Percentiles rank a stretch among this genome's conserved stretches.
Conservation (phyloP, 2,329 filamentous ascomycete genomes). For the Hypomyces perniciosus region DNA sequence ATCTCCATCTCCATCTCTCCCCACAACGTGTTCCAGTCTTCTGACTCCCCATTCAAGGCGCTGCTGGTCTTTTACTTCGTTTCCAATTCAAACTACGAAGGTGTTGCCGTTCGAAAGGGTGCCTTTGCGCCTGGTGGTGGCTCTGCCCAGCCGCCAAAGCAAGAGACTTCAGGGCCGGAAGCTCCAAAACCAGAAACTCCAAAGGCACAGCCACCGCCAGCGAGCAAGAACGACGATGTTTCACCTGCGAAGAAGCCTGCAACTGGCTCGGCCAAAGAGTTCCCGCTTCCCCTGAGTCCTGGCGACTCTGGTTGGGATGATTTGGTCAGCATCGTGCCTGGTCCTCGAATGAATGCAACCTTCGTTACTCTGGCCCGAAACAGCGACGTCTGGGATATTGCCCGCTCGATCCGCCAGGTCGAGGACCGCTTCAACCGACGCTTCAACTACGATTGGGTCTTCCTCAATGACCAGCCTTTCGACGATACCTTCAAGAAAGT, state of each 20-base stretch:
- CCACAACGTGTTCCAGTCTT: not conserved
- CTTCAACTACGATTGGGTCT: slow-evolving; percentile 99
- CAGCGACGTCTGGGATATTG: slow-evolving; percentile 91
- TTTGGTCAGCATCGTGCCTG: slow-evolving; percentile 48
- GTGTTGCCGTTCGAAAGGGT: slow-evolving; percentile 21
- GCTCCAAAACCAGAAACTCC: not conserved
- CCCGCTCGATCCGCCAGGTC: slow-evolving; percentile 88
- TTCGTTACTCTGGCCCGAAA: slow-evolving; percentile 96
- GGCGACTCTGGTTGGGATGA: slow-evolving; percentile 48
- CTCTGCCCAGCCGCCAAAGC: not conserved
- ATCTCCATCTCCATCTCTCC: not conserved
- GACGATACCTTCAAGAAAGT: slow-evolving; percentile 90
- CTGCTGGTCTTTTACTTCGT: slow-evolving; percentile 78
- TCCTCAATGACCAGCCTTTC: slow-evolving; percentile 94
- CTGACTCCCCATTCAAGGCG: slow-evolving; percentile 36
- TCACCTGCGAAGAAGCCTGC: slow-evolving; percentile 20
- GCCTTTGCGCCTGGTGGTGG: not conserved
- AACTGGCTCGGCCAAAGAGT: slow-evolving; percentile 24
- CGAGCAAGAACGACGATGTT: slow-evolving; percentile 19
- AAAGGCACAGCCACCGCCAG: slow-evolving; percentile 5
- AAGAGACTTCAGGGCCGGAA: not conserved
- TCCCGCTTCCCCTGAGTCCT: slow-evolving; percentile 47
- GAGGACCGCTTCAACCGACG: slow-evolving; percentile 97
- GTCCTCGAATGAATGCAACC: slow-evolving; percentile 87
- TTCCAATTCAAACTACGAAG: slow-evolving; percentile 50